Evolutionary conservation across 257 asterid species (phyloP), one percentile per base, ranked within the genome.

Genomic region (Cruciata laevipes): DNA sequence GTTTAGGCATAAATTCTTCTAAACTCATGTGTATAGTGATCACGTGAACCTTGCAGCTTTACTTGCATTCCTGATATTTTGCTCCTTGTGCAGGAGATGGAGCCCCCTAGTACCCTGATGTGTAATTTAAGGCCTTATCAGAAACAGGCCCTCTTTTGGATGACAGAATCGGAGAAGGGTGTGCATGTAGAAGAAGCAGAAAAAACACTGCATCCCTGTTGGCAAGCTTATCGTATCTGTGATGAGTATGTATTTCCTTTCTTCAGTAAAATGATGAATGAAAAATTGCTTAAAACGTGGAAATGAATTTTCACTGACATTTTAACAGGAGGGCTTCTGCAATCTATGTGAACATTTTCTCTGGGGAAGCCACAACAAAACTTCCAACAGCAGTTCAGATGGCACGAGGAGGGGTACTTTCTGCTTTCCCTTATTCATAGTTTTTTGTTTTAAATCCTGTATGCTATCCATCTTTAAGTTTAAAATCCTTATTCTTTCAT

Each of bases 61-160:
- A 9, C 52, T 53, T 6, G 27, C 69, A 9, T 42, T 21, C 13
- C 24, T 59, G 53, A 61, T 61, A 6, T 65, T 20, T 57, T 68
- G 58, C 11, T 66, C n/a, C 33, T 71, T 74, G 70, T 71, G 11
- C 62, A 90, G 97, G 96, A 90, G 72, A 83, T 87, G 96, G 90
- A 84, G 69, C 85, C 97, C 37, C 85, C 97, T 1, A 75, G 74
- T 38, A 82, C 83, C 17, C 88, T 90, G 69, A 67, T 73, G 59
- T 90, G 97, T 77, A 74, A 80, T 77, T 82, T 90, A 57, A 83
- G 86, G 84, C 86, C 96, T 49, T 87, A 90, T 71, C 96, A 90
- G 71, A 90, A 90, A 71, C 94, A 90, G 66, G 97, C 97, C 47
- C 92, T 90, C 66, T 79, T 79, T 66, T 90, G 97, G 97, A 90